A percentile compares a stretch with the other conserved stretches of the same genome.
Evolutionary conservation across 1,284 basidiomycete species (phyloP).

Genomic region (Meripilus lineatus): DNA sequence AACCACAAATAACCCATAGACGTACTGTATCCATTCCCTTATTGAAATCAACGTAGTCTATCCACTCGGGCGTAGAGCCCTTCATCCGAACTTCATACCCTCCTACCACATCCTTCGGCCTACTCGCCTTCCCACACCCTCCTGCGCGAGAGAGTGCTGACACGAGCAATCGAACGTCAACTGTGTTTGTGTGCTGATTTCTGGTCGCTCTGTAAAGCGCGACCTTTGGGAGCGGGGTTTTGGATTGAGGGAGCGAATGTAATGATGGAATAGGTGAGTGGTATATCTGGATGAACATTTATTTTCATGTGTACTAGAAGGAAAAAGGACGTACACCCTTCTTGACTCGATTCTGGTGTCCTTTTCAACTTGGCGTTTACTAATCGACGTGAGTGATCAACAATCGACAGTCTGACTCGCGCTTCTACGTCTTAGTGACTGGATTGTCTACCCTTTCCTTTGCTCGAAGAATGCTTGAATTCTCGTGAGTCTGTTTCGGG

Average conservation of each 20-base stretch:
- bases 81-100: conserved; percentile 59
- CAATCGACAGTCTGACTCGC: no score
- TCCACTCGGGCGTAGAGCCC: conserved; percentile 32
- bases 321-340: conserved; percentile 1
- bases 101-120: conserved; percentile 27
- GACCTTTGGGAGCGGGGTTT: conserved; percentile 35
- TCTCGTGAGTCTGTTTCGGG: no score
- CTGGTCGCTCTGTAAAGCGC: conserved; percentile 53
- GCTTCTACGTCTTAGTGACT: no score
- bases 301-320: neutral
- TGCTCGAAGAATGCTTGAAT: no score
- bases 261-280: conserved; percentile 48
- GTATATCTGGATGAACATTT: conserved; percentile 41
- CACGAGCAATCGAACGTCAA: conserved; percentile 62
- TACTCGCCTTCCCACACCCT: conserved; percentile 30
- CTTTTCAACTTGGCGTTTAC: neutral
- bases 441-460: no score
- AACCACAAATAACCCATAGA: conserved; percentile 9
- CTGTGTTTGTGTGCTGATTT: conserved; percentile 30
- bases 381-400: no score
- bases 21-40: conserved; percentile 72
- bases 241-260: conserved; percentile 29
- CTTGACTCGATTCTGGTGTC: neutral
- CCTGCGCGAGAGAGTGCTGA: conserved; percentile 33
- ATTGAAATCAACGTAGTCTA: conserved; percentile 74